phyloP scores from a whole-genome alignment of 2,329 filamentous ascomycete species.

The Colletotrichum incanum region DNA sequence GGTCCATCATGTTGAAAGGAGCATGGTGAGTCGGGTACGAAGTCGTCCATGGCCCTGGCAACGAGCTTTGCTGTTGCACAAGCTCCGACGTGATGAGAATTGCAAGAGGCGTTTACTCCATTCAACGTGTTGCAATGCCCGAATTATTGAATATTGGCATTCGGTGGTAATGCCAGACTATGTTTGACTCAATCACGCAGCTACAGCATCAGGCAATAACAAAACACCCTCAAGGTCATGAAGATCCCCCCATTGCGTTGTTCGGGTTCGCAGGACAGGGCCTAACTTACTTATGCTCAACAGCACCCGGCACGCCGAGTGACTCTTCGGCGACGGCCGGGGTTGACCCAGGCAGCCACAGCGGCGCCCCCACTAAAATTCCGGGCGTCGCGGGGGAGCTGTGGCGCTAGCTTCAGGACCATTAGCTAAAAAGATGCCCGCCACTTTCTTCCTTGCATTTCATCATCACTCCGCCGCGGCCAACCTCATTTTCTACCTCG shows the following conservation, averaged over 20 bases:
- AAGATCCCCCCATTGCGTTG: not conserved
- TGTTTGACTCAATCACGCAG: too few species aligned
- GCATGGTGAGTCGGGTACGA: too few species aligned
- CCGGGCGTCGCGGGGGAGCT: slow-evolving; percentile 21
- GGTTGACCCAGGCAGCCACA: slow-evolving; percentile 14
- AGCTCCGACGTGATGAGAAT: too few species aligned
- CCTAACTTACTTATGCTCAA: not conserved
- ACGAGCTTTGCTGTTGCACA: too few species aligned
- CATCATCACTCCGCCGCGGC: slow-evolving; percentile 8
- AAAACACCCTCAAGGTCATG: not conserved
- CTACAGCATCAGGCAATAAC: too few species aligned
- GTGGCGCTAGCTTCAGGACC: slow-evolving; percentile 30
- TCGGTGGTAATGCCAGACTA: not conserved
- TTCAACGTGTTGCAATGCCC: too few species aligned
- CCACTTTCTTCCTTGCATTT: slow-evolving; percentile 11
- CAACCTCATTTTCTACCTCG: not conserved
- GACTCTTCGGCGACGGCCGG: slow-evolving; percentile 28
- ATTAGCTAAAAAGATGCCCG: slow-evolving; percentile 5
- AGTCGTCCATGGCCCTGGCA: too few species aligned
- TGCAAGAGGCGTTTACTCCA: too few species aligned
- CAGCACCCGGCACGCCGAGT: slow-evolving; percentile 9
- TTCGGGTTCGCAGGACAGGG: not conserved
- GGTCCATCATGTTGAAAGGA: too few species aligned
- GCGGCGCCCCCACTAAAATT: slow-evolving; percentile 4
- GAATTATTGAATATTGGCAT: not conserved